These are phyloP conservation scores for Lagenidium sp. DNA, from an alignment of 352 stramenopile species.

Conservation along the genomic window DNA sequence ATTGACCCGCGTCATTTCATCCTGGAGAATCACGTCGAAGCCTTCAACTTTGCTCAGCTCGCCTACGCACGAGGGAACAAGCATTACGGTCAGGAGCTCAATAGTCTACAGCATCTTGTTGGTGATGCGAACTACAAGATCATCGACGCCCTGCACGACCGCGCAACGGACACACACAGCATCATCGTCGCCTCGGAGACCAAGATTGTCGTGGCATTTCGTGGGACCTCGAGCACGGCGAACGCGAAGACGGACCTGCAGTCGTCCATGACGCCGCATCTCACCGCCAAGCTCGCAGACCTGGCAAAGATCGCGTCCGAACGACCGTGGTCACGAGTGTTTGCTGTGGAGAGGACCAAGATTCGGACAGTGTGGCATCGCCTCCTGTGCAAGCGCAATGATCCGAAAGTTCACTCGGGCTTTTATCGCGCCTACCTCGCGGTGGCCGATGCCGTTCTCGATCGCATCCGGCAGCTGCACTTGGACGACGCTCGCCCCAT, in stretches of 20 bases:
- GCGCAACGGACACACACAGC: conserved; percentile 29
- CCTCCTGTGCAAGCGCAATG: conserved; percentile 19
- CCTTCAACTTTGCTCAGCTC: conserved; percentile 37
- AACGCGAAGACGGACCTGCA: conserved; percentile 32
- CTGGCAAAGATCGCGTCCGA: background rate
- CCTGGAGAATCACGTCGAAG: conserved; percentile 25
- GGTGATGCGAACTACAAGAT: conserved; percentile 16
- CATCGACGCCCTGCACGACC: conserved; percentile 22
- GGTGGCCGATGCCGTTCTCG: conserved; percentile 21
- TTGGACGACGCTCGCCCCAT: conserved; percentile 14
- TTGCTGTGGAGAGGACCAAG: background rate
- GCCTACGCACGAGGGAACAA: conserved; percentile 28
- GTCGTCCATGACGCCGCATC: conserved; percentile 19
- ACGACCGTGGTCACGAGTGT: too few species aligned
- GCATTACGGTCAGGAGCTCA: conserved; percentile 19
- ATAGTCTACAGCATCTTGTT: conserved; percentile 18
- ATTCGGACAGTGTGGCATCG: conserved; percentile 17
- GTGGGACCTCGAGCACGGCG: conserved; percentile 31
- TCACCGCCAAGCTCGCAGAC: background rate
- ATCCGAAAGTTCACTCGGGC: conserved; percentile 28
- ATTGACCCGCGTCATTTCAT: conserved; percentile 26
- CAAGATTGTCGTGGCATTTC: conserved; percentile 27
- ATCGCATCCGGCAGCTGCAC: conserved; percentile 11
- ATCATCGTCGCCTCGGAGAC: conserved; percentile 18
- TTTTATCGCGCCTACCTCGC: conserved; percentile 32